Evolutionary conservation across 2,329 filamentous ascomycete genomes (phyloP).

Genomic region (Fusarium albidum): DNA sequence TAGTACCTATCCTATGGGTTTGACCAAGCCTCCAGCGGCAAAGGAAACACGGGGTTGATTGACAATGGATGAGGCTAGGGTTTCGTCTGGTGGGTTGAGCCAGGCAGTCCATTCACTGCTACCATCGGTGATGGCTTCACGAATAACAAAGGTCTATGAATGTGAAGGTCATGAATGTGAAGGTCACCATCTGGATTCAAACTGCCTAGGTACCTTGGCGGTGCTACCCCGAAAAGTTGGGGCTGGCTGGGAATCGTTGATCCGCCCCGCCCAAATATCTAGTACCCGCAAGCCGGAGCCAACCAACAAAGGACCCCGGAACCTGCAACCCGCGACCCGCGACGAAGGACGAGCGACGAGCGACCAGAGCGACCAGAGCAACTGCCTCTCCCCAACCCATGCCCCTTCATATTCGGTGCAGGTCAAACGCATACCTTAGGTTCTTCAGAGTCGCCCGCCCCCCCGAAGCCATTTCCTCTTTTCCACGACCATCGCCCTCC

Average conservation of each 20-base stretch:
- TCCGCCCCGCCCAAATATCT: constrained; percentile 32
- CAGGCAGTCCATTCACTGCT: too few species aligned
- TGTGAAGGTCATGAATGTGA: too few species aligned
- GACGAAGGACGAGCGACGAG: too few species aligned
- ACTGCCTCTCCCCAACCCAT: constrained; percentile 30
- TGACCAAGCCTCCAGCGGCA: not conserved
- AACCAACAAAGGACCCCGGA: constrained; percentile 28
- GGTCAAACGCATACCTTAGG: constrained; percentile 9
- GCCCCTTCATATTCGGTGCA: constrained; percentile 12
- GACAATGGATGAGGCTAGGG: too few species aligned
- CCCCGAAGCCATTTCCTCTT: constrained; percentile 6
- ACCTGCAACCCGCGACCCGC: constrained; percentile 19
- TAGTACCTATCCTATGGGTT: not conserved
- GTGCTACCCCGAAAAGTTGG: constrained; percentile 4
- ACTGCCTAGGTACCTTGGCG: not conserved
- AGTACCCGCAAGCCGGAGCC: constrained; percentile 8
- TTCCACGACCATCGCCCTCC: constrained; percentile 14
- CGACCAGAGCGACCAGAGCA: not conserved
- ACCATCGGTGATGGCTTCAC: too few species aligned
- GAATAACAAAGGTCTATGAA: too few species aligned
- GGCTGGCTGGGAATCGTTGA: constrained; percentile 40
- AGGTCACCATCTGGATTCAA: too few species aligned
- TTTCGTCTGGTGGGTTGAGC: too few species aligned
- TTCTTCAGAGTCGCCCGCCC: constrained; percentile 1
- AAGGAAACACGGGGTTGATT: not conserved